Base-by-base conservation (phyloP, 208 protist genomes). In the Porcisia deanei region DNA sequence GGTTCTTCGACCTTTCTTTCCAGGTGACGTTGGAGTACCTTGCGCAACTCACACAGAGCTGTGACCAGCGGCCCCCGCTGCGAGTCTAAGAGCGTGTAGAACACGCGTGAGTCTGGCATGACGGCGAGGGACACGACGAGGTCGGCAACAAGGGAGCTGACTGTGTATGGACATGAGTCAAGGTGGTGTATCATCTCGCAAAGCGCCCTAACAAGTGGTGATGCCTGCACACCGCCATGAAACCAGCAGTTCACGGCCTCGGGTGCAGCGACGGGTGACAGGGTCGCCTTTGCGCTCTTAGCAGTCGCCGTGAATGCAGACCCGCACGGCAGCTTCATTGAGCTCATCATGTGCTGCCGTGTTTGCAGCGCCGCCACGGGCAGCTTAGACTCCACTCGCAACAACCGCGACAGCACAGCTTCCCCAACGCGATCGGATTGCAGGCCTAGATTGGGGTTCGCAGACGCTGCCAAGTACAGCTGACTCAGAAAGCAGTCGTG, bases 61-160 rank as follows among this genome's bases (percentile, higher is more conserved):
- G 76, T 69, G 43, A 83, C 72, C 45, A 95, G 79, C 49, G 82
- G 81, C 2, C 91, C 91, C 37, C 75, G 64, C 61, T 80, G 61
- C 41, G 86, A 78, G 63, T 93, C 87, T 57, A 95, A 69, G 20
- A 95, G 76, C 20, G 91, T 93, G 83, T 89, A 92, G 8, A 93
- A 30, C 1, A 91, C 88, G n/a, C 89, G 88, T 63, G 87, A 54
- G 60, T 95, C 91, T 6, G 91, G 89, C 54, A 92, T 52, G 10
- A 92, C 66, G 72, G 83, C 89, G 37, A 95, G 66, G 34, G 84
- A 82, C 5, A 79, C 75, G 47, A 87, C 57, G n/a, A 91, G 57
- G 58, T 87, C 76, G 3, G 88, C 85, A 9, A 95, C 79, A 8
- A 91, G 73, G 47, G 78, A 71, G 54, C 79, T 84, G 41, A 91